Evolutionary conservation across 2,329 filamentous ascomycete genomes (phyloP), one percentile per base, ranked within the genome.

Genomic region (Tolypocladium album): DNA sequence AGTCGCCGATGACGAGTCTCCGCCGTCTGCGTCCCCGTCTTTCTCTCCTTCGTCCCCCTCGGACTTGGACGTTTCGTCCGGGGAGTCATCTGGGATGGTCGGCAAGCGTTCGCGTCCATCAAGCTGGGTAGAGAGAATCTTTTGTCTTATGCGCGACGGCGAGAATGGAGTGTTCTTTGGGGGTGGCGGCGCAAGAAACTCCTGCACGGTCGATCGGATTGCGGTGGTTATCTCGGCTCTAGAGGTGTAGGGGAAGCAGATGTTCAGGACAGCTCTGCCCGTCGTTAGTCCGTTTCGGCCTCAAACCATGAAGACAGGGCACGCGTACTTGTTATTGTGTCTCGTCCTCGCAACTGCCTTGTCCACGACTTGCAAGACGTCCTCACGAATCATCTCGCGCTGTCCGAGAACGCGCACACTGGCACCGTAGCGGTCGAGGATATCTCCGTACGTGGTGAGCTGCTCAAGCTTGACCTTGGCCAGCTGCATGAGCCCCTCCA

Each of bases 181-280:
- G 17, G 81, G 80, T 22, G 89, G 79, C 6, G 91, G 89, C 58
- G 83, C 86, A 61, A 89, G 89, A 73, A 91, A 97, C 61, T 96
- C 90, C 61, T 89, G 81, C 11, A 99, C 92, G 0, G 93, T 97
- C 50, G 87, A 85, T 64, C 90, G 88, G 65, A 99, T 90, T 7
- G 93, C 90, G 3, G 89, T 86, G 0, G 93, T 95, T 65, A 99
- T 97, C 72, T 99, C 94, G 69, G 96, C 92, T 64, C 94, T 84
- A 5, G 92, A 96, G 0, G 94, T 97, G 70, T 99, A 99, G 0
- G 94, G 94, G 69, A 97, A 97, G 78, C 94, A 99, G 64, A 99
- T 92, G 71, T 99, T 99, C 58, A 99, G 79, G 38, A 83, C 75
- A 34, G 79, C 77, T 59, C 82, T 85, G 34, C 7, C 22, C 3